Conservation (phyloP, 768 basidiomycete species). For the Mrakia gelida region DNA sequence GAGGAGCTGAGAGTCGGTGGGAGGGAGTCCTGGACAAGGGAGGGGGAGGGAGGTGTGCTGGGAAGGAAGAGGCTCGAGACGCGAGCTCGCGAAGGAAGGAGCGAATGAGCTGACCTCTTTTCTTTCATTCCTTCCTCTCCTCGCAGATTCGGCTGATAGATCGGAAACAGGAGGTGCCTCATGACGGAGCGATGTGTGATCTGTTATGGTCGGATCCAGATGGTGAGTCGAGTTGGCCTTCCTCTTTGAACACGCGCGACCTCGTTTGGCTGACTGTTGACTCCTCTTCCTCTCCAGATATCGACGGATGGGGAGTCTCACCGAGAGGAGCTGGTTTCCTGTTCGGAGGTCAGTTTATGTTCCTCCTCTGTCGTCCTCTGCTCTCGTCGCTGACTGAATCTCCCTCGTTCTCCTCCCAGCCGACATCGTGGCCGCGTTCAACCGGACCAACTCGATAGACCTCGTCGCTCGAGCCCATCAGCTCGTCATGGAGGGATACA, state of each 20-base stretch:
- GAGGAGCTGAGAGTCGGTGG: not conserved
- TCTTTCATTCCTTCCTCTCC: no score
- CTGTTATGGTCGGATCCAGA: slow-evolving; percentile 99
- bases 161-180: slow-evolving; percentile 97
- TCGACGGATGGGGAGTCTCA: slow-evolving; percentile 98
- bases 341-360: slow-evolving; percentile 92
- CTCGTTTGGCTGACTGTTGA: not conserved
- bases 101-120: not conserved
- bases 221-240: slow-evolving; percentile 41
- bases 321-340: slow-evolving; percentile 98
- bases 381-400: not conserved
- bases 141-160: slow-evolving; percentile 87
- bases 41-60: no score
- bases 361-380: no score
- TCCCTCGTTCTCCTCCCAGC: not conserved
- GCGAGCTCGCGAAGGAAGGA: not conserved
- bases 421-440: slow-evolving; percentile 24
- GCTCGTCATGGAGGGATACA: slow-evolving; percentile 83
- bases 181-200: slow-evolving; percentile 99
- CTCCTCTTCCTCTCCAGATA: slow-evolving; percentile 47
- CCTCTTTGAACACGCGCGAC: not conserved
- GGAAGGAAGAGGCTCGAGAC: not conserved
- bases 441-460: slow-evolving; percentile 97
- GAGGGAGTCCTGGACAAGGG: not conserved
- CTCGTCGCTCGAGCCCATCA: slow-evolving; percentile 92